A percentile compares a stretch with the other conserved stretches of the same genome.
These are phyloP conservation scores for Chionographis japonica DNA, from an alignment of 106 monocot species.

Conservation along the genomic window DNA sequence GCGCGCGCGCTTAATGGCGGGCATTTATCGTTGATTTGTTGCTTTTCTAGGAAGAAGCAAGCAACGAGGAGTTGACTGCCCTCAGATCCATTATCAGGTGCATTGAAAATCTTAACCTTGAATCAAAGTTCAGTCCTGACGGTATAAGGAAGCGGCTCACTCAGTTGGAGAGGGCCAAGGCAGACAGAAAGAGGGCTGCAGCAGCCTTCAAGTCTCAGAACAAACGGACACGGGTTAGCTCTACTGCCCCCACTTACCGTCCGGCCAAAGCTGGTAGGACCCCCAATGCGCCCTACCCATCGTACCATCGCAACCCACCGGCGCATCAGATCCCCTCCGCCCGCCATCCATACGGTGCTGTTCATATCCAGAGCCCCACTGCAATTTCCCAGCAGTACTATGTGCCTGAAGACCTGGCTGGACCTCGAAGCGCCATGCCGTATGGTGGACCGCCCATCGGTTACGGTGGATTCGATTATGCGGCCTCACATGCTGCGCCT, in stretches of 20 bases:
- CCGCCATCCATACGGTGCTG: slow-evolving; percentile 8
- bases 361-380: slow-evolving; percentile 8
- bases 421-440: background rate
- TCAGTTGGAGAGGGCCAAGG: slow-evolving; percentile 21
- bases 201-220: slow-evolving; percentile 9
- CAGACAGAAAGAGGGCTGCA: slow-evolving; percentile 22
- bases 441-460: slow-evolving; percentile 7
- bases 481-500: slow-evolving; percentile 2
- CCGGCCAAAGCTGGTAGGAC: slow-evolving; percentile 11
- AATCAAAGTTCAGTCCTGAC: slow-evolving; percentile 14
- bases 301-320: slow-evolving; percentile 6
- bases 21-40: background rate
- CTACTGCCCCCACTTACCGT: background rate
- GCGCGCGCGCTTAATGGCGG: no score
- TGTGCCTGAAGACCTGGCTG: background rate
- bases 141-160: slow-evolving; percentile 21
- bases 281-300: background rate
- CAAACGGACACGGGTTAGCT: slow-evolving; percentile 5
- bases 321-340: background rate
- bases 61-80: slow-evolving; percentile 15
- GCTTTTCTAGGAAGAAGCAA: slow-evolving; percentile 32
- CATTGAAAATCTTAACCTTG: slow-evolving; percentile 24
- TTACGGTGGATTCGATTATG: slow-evolving; percentile 21
- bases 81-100: slow-evolving; percentile 31
- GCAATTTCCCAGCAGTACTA: slow-evolving; percentile 7